phyloP scores from a whole-genome alignment of 805 yeast genomes.

The Cyberlindnera americana region DNA sequence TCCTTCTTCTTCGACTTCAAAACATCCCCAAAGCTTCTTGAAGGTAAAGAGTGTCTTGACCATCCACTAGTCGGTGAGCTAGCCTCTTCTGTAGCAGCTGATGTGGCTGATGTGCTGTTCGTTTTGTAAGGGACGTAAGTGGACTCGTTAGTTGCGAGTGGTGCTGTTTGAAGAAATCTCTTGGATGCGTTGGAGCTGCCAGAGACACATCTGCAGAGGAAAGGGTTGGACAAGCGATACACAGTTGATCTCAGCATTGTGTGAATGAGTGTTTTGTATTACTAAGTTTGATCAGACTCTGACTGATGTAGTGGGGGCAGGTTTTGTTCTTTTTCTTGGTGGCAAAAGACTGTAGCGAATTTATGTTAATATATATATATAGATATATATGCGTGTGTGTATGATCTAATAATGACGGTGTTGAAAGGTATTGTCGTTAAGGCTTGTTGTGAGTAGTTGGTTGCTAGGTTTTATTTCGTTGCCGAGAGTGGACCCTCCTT shows the following conservation, averaged over 20 bases:
- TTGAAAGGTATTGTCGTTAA: no score
- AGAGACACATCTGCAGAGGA: conserved; percentile 15
- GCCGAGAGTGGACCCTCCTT: no score
- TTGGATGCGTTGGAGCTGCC: conserved; percentile 20
- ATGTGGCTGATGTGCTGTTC: conserved; percentile 1
- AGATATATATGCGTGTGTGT: no score
- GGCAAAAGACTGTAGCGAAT: no score
- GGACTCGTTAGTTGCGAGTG: conserved; percentile 19
- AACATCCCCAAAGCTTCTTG: conserved; percentile 28
- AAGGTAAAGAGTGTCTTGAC: conserved; percentile 28
- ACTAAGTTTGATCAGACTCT: no score
- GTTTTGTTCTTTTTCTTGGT: no score
- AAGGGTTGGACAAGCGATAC: conserved; percentile 4
- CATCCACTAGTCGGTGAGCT: conserved; percentile 14
- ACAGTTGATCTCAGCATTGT: conserved; percentile 16
- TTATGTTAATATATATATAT: no score
- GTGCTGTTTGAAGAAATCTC: conserved; percentile 31
- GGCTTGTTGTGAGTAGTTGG: no score
- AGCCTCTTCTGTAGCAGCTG: not conserved
- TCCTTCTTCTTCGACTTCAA: conserved; percentile 20
- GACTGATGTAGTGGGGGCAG: no score
- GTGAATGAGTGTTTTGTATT: no score
- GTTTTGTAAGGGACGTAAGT: conserved; percentile 22
- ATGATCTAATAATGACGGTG: no score
- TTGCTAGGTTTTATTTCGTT: no score